Percentiles rank a stretch among this genome's conserved stretches.
Evolutionary conservation across 768 basidiomycete genomes (phyloP).

Genomic region (Rhodotorula taiwanensis): DNA sequence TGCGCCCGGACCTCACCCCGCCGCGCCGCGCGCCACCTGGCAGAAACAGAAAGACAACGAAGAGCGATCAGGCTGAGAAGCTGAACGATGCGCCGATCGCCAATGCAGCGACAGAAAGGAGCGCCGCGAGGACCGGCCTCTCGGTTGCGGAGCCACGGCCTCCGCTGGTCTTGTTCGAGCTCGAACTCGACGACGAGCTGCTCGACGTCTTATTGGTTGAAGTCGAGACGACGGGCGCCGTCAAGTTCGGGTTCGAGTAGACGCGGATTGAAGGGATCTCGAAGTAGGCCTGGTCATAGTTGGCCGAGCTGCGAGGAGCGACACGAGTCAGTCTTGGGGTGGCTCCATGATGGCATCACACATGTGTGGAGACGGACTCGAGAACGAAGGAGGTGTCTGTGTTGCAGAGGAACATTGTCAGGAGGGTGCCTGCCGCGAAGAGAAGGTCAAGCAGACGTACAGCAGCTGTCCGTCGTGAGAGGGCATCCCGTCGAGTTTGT

Average conservation of each 20-base stretch:
- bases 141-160: too few relatives aligned
- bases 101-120: too few relatives aligned
- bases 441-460: too few relatives aligned
- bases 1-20: too few relatives aligned
- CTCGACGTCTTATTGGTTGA: not conserved
- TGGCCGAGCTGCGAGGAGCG: constrained; percentile 44
- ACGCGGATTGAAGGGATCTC: constrained; percentile 63
- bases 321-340: not conserved
- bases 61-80: too few relatives aligned
- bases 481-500: constrained; percentile 60
- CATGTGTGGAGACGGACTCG: constrained; percentile 30
- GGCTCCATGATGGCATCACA: not conserved
- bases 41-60: too few relatives aligned
- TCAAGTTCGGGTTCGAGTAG: constrained; percentile 38
- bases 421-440: too few relatives aligned
- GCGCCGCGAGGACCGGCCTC: too few relatives aligned
- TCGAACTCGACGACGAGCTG: not conserved
- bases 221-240: not conserved
- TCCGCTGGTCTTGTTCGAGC: not conserved
- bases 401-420: too few relatives aligned
- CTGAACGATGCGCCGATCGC: too few relatives aligned
- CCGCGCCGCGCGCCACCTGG: too few relatives aligned
- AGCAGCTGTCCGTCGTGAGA: constrained; percentile 48
- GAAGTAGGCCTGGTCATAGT: constrained; percentile 64
- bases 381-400: constrained; percentile 56